Conservation (phyloP, 2,329 filamentous ascomycete species). For the Proliferodiscus dingleyae region DNA sequence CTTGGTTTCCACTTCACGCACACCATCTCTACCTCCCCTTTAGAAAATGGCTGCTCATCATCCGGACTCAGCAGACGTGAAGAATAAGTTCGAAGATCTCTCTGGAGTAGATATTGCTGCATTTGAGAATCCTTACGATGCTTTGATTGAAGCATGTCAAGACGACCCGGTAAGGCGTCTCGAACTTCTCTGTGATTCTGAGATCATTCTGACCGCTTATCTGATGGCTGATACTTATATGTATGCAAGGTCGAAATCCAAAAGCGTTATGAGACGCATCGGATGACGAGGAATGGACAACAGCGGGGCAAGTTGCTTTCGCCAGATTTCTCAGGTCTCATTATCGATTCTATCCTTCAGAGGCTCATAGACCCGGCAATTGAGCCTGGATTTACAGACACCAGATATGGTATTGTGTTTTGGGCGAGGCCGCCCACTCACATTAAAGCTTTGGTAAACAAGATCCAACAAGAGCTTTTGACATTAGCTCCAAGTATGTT, state of each 20-base stretch:
- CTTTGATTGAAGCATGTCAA: constrained; percentile 30
- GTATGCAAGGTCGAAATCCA: constrained; percentile 25
- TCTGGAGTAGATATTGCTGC: constrained; percentile 29
- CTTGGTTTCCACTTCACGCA: neutral
- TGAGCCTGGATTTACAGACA: constrained; percentile 67
- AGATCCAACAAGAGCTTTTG: constrained; percentile 63
- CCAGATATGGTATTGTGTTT: constrained; percentile 76
- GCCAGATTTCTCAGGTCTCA: constrained; percentile 62
- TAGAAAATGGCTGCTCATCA: constrained; percentile 16
- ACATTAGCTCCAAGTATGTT: constrained; percentile 64
- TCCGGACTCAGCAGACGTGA: constrained; percentile 23
- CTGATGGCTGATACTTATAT: neutral
- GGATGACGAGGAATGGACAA: constrained; percentile 67
- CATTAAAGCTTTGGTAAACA: constrained; percentile 60
- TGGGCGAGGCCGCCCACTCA: constrained; percentile 79
- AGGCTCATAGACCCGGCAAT: constrained; percentile 60
- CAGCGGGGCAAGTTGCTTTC: constrained; percentile 71
- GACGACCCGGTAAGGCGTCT: constrained; percentile 26
- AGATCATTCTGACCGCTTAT: too few relatives aligned
- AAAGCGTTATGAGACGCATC: constrained; percentile 62
- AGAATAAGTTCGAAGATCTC: constrained; percentile 32
- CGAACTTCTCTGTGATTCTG: neutral
- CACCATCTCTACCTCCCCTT: neutral
- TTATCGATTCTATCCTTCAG: constrained; percentile 70
- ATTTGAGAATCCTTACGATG: constrained; percentile 31